Conservation (phyloP, 148 eudicot genomes). For the Bassia scoparia region DNA sequence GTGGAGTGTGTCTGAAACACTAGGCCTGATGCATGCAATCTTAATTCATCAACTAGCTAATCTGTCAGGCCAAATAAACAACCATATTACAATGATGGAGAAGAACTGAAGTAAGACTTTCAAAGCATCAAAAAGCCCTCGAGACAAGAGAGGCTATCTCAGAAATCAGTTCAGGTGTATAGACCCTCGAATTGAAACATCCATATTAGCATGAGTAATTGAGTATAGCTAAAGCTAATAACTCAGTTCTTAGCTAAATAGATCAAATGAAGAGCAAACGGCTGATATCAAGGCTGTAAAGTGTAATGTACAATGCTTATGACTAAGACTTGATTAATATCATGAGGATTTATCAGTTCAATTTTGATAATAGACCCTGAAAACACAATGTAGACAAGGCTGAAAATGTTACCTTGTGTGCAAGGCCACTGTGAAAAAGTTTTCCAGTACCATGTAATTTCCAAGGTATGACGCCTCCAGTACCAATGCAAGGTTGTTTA, state of each 20-base stretch:
- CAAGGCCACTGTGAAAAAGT: conserved; percentile 94
- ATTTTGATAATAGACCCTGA: neutral
- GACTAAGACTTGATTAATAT: neutral
- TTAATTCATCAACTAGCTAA: too few relatives aligned
- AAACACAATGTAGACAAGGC: neutral
- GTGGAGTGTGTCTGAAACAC: neutral
- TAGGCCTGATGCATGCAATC: too few relatives aligned
- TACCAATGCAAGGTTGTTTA: conserved; percentile 99
- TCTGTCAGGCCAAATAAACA: too few relatives aligned
- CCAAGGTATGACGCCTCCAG: conserved; percentile 96
- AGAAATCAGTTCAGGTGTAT: too few relatives aligned
- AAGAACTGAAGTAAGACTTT: too few relatives aligned
- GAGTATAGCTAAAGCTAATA: too few relatives aligned
- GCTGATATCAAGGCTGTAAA: neutral
- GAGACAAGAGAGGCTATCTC: too few relatives aligned
- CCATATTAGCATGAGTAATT: too few relatives aligned
- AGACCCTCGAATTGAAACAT: too few relatives aligned
- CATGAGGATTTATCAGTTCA: neutral
- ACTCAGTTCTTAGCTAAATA: too few relatives aligned
- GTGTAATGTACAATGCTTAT: neutral
- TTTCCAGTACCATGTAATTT: conserved; percentile 76
- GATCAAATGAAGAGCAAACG: neutral
- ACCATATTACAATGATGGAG: too few relatives aligned
- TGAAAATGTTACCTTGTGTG: conserved; percentile 69
- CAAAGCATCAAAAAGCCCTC: too few relatives aligned